These are phyloP conservation scores for Ophiocytium majus DNA, from an alignment of 352 stramenopile genomes.

Conservation along the genomic window DNA sequence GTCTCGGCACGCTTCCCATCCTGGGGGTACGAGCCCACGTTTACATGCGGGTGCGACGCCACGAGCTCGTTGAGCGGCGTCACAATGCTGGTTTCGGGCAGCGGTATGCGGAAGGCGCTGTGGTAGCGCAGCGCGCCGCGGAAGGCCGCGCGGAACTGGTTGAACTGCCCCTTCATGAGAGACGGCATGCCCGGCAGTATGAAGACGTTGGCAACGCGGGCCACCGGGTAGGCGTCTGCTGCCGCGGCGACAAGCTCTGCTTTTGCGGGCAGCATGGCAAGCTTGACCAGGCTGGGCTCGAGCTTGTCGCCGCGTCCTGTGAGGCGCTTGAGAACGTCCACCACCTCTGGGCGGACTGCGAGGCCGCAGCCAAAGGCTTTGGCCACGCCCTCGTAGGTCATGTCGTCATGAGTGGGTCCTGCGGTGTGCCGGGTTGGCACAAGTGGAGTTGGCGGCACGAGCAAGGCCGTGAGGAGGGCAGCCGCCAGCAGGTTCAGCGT, in stretches of 20 bases:
- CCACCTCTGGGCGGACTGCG: neutral
- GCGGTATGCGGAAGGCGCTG: neutral
- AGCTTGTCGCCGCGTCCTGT: neutral
- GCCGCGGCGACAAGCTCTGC: neutral
- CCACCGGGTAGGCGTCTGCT: neutral
- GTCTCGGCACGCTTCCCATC: neutral
- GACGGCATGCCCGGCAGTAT: slow-evolving; percentile 16
- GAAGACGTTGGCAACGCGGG: slow-evolving; percentile 9
- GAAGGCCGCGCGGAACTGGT: neutral
- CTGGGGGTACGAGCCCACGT: slow-evolving; percentile 9
- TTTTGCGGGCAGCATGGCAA: neutral
- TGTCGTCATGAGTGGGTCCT: slow-evolving; percentile 14
- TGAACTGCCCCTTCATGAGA: neutral
- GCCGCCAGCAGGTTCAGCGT: too few species aligned
- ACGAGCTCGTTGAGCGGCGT: neutral
- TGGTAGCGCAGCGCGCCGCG: neutral
- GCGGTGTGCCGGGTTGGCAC: neutral
- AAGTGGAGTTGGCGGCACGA: too few species aligned
- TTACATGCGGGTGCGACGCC: neutral
- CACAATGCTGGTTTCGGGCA: neutral
- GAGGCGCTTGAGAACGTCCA: neutral
- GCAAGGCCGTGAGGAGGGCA: too few species aligned
- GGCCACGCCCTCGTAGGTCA: slow-evolving; percentile 14
- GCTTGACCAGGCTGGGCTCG: neutral
- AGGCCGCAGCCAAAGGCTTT: slow-evolving; percentile 18